Base-by-base conservation (phyloP, 1,139 yeast genomes). In the Yamadazyma kanchanaburiensis region DNA sequence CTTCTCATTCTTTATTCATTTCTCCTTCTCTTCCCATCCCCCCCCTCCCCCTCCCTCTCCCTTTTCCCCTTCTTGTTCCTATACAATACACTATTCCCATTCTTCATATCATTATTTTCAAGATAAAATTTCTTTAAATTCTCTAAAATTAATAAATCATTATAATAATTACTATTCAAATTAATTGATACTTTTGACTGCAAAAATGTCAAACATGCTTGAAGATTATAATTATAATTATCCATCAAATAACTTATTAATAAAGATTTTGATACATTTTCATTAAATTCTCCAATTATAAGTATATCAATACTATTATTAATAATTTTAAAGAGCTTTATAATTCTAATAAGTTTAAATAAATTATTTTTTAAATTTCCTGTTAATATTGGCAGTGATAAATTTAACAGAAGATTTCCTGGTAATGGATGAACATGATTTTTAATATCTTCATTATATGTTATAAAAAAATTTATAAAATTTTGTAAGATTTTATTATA, bases 231-330 rank as follows among this genome's bases (percentile, higher is more conserved):
- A 38, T 55, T 55, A 42, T 67, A 67, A 30, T 49, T 50, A 44
- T 68, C 73, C 72, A 67, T 68, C 38, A 67, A 49, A 34, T 62
- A 64, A 22, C 68, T 58, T 21, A 63, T 53, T 12, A 60, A 45
- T 34, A 67, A 46, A 5, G 64, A 62, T 2, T 67, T 60, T 23
- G 66, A 53, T 4, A 60, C 55, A 24, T 51, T 49, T 22, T 58
- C 64, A n/a, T 66, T 50, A 21, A 45, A 44, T 15, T 58, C 63
- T 4, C 68, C 55, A n/a, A 65, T 51, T 26, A 67, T 43, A 32
- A 65, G 47, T n/a, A 64, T 53, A 32, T 60, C 61, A 25, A 60
- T 53, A n/a, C 52, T 43, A 17, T 45, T 40, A 38, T 67, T 64
- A 29, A 66, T 55, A 24, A 52, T 46, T 34, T 51, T 59, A 34